These are phyloP conservation scores for Carex myosuroides DNA, from an alignment of 176 grass and related monocot genomes.

Conservation along the genomic window DNA sequence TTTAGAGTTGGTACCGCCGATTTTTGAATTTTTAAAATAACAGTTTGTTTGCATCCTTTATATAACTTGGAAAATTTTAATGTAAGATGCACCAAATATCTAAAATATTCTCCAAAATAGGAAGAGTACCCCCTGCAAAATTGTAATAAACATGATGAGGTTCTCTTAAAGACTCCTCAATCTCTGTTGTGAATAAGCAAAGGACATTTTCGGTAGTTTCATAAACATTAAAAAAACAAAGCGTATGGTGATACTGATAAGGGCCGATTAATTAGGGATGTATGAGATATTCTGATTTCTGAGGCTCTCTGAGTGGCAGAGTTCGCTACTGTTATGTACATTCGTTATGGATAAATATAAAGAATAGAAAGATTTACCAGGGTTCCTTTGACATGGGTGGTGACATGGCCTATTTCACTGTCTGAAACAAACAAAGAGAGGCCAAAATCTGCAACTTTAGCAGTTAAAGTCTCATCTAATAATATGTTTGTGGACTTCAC, in stretches of 20 bases:
- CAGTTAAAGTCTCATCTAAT: slow-evolving; percentile 58
- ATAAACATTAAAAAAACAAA: not conserved
- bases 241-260: not conserved
- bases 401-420: slow-evolving; percentile 42
- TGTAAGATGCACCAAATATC: no score
- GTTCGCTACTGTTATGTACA: not conserved
- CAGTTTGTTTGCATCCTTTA: slow-evolving; percentile 36
- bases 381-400: slow-evolving; percentile 76
- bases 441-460: slow-evolving; percentile 88
- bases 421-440: slow-evolving; percentile 60
- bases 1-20: not conserved
- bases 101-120: no score
- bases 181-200: not conserved
- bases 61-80: not conserved
- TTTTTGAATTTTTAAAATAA: not conserved
- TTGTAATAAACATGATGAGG: not conserved
- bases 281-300: not conserved
- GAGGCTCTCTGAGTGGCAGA: not conserved
- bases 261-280: not conserved
- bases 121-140: no score
- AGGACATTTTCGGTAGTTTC: not conserved
- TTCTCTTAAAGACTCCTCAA: not conserved
- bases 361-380: slow-evolving; percentile 33
- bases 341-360: not conserved
- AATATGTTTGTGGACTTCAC: slow-evolving; percentile 87